Evolutionary conservation across 805 yeast species (phyloP).

Genomic region (Kodamaea hsintzibuensis): DNA sequence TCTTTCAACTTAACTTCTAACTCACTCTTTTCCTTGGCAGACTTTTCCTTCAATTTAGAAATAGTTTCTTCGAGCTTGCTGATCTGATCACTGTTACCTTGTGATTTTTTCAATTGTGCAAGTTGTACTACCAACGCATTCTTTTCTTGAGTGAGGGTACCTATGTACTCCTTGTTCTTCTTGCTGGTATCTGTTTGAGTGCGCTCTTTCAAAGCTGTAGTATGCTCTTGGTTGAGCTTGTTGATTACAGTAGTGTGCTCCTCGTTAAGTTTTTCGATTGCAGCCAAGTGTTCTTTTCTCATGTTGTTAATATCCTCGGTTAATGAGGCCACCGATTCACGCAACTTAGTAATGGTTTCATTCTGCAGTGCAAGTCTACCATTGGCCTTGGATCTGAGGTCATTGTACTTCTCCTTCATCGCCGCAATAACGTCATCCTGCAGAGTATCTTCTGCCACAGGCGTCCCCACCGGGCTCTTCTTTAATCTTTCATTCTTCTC

Average conservation of each 20-base stretch:
- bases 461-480: slow-evolving; percentile 33
- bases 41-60: slow-evolving; percentile 11
- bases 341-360: slow-evolving; percentile 29
- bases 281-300: slow-evolving; percentile 9
- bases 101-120: slow-evolving; percentile 30
- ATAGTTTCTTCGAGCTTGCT: neutral
- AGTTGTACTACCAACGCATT: slow-evolving; percentile 12
- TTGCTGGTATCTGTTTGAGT: slow-evolving; percentile 1
- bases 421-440: slow-evolving; percentile 25
- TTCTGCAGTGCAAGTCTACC: slow-evolving; percentile 23
- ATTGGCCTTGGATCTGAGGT: slow-evolving; percentile 29
- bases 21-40: slow-evolving; percentile 15
- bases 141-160: slow-evolving; percentile 16
- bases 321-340: slow-evolving; percentile 21
- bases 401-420: slow-evolving; percentile 32
- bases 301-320: slow-evolving; percentile 21
- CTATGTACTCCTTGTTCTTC: slow-evolving; percentile 9
- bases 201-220: slow-evolving; percentile 3
- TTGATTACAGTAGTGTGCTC: neutral
- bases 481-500: slow-evolving; percentile 64
- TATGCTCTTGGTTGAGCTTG: slow-evolving; percentile 9
- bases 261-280: slow-evolving; percentile 4
- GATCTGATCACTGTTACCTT: slow-evolving; percentile 16
- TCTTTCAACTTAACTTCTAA: slow-evolving; percentile 11
- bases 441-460: neutral